These are phyloP conservation scores for Globisporangium rhizosaccharum DNA, from an alignment of 352 stramenopile species.

Conservation along the genomic window DNA sequence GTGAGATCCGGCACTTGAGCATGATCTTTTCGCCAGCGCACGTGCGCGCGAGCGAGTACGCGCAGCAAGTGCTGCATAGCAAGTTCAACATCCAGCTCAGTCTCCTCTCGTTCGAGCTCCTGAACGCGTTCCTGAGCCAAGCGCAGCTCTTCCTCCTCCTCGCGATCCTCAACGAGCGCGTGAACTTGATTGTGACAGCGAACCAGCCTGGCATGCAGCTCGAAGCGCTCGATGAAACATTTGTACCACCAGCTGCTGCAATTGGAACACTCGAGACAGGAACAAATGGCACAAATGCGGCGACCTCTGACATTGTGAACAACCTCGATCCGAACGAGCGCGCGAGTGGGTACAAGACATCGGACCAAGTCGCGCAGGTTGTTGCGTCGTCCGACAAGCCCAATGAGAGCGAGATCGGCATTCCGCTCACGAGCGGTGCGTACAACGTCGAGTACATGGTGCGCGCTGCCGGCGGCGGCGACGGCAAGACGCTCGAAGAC, in stretches of 20 bases:
- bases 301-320: constrained; percentile 22
- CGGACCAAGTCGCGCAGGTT: constrained; percentile 53
- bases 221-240: constrained; percentile 50
- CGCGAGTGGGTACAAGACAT: constrained; percentile 38
- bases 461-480: constrained; percentile 29
- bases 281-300: too few species aligned
- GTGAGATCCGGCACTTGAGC: constrained; percentile 61
- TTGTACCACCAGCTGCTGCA: neutral
- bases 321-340: constrained; percentile 32
- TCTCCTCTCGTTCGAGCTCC: constrained; percentile 78
- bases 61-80: constrained; percentile 66
- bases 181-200: constrained; percentile 65
- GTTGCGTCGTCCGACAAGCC: constrained; percentile 39
- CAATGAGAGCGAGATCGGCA: constrained; percentile 70
- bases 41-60: constrained; percentile 69
- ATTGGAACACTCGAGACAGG: too few species aligned
- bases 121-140: constrained; percentile 75
- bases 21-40: constrained; percentile 62
- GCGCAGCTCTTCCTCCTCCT: constrained; percentile 73
- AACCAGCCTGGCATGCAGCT: constrained; percentile 70
- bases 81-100: constrained; percentile 84
- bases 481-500: constrained; percentile 47
- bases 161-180: constrained; percentile 71
- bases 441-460: constrained; percentile 81
- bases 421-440: constrained; percentile 45